Conservation (phyloP, 441 rosid species). For the Gossypium gossypioides region DNA sequence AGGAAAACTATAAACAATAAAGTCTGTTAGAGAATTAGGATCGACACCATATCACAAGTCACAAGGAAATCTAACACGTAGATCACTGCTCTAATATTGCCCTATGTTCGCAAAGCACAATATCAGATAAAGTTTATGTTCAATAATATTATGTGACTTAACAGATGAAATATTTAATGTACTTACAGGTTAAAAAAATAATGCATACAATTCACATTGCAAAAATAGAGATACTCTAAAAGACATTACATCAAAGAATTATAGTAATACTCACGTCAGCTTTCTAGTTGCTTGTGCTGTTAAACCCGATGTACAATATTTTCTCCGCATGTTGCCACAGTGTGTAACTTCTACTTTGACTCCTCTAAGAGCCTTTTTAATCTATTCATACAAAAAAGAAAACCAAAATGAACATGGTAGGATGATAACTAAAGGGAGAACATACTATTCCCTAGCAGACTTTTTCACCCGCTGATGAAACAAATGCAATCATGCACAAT, state of each 20-base stretch:
- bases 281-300: conserved; percentile 86
- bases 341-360: conserved; percentile 91
- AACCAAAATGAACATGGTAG: background rate
- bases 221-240: background rate
- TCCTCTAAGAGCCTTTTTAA: conserved; percentile 90
- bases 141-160: background rate
- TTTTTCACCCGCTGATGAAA: background rate
- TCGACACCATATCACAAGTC: background rate
- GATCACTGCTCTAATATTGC: background rate
- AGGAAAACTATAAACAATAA: conserved; percentile 43
- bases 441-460: background rate
- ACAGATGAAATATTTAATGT: too few species aligned
- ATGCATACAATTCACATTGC: background rate
- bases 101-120: background rate
- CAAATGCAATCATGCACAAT: background rate
- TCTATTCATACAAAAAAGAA: conserved; percentile 29
- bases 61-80: background rate
- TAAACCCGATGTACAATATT: conserved; percentile 81
- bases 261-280: conserved; percentile 50
- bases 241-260: background rate
- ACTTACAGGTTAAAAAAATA: background rate
- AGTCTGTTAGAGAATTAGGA: background rate
- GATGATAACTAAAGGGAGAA: background rate
- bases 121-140: background rate
- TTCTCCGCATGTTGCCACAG: conserved; percentile 86